Evolutionary conservation across 345 rosid genomes (phyloP).

Genomic region (Odontarrhena argentea): DNA sequence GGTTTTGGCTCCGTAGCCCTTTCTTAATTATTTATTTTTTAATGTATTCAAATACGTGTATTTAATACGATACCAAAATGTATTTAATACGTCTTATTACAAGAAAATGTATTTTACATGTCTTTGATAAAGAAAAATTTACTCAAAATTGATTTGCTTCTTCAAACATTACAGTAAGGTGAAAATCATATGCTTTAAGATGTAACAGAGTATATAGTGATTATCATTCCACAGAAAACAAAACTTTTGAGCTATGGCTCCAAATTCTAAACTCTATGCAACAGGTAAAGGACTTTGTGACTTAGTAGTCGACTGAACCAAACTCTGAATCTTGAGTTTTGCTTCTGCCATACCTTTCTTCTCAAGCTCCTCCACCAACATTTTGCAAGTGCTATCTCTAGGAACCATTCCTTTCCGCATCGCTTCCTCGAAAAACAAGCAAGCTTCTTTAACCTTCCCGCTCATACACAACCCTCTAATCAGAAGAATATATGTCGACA

Average conservation of each 20-base stretch:
- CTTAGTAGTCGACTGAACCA: constrained; percentile 39
- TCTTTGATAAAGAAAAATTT: background rate
- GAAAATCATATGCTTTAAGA: constrained; percentile 3
- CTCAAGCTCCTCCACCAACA: constrained; percentile 59
- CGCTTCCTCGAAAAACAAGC: constrained; percentile 66
- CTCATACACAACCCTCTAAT: constrained; percentile 57
- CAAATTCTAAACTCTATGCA: constrained; percentile 24
- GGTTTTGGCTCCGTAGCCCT: constrained; percentile 23
- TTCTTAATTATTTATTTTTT: background rate
- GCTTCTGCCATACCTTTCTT: constrained; percentile 49
- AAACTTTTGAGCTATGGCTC: constrained; percentile 28
- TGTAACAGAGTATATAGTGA: background rate
- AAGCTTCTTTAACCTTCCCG: constrained; percentile 65
- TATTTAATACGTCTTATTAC: no score
- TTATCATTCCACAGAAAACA: constrained; percentile 4
- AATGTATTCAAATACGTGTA: background rate
- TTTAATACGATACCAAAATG: background rate
- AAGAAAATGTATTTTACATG: background rate
- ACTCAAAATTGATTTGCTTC: background rate
- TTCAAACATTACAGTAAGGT: background rate
- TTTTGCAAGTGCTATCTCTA: constrained; percentile 48
- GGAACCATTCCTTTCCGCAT: constrained; percentile 71
- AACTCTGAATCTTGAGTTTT: constrained; percentile 51
- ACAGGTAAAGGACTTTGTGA: constrained; percentile 1
- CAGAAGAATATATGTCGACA: constrained; percentile 58